Conservation (phyloP, 1,139 yeast genomes). For the Pneumocystis sp. region DNA sequence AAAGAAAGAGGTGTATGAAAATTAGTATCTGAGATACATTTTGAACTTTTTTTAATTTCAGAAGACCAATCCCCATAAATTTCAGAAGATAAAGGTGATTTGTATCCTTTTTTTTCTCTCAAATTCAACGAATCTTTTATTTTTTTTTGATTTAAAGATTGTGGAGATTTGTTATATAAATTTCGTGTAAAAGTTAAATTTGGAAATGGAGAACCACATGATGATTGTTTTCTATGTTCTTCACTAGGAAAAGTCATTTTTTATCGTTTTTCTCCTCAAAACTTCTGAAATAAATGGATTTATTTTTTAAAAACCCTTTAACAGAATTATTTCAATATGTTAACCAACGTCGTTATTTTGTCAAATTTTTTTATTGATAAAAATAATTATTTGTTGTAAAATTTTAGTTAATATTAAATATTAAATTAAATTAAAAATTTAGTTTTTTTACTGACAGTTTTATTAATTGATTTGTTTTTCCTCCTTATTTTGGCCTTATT, state of each 20-base stretch:
- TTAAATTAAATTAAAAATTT: too few relatives aligned
- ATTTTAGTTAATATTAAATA: too few relatives aligned
- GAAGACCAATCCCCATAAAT: background rate
- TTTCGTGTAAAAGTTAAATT: background rate
- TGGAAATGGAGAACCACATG: background rate
- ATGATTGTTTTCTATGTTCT: background rate
- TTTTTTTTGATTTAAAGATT: background rate
- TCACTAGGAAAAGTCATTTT: background rate
- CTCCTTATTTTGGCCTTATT: too few relatives aligned
- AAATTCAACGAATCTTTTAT: background rate
- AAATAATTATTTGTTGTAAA: too few relatives aligned
- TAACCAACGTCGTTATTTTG: too few relatives aligned
- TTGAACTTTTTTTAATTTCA: background rate
- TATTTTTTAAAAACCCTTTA: background rate
- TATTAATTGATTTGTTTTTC: too few relatives aligned
- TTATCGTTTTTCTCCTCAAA: background rate
- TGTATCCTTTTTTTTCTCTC: background rate
- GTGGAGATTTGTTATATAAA: background rate
- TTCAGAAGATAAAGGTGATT: background rate
- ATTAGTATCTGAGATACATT: background rate
- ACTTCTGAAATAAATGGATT: too few relatives aligned
- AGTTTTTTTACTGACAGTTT: too few relatives aligned
- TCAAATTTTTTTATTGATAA: too few relatives aligned
- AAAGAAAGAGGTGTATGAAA: background rate
- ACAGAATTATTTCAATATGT: too few relatives aligned